Evolutionary conservation across 495 filamentous ascomycete genomes (phyloP).

Genomic region (Durotheca rogersii): DNA sequence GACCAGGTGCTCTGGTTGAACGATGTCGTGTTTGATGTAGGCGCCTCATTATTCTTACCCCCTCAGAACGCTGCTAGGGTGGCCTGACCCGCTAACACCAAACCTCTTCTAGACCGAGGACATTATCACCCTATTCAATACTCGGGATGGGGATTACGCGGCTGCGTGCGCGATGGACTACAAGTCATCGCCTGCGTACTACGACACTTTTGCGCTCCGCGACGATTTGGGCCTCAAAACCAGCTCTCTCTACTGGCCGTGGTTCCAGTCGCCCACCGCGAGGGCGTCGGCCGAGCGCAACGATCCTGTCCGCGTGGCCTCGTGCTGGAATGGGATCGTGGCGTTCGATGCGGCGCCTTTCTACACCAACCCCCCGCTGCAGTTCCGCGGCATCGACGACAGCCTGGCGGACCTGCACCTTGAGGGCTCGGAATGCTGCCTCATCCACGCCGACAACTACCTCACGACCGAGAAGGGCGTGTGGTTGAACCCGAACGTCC

Average conservation of each 20-base stretch:
- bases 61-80: too few species aligned
- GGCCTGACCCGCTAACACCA: conserved; percentile 2
- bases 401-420: conserved; percentile 65
- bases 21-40: conserved; percentile 66
- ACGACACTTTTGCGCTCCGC: conserved; percentile 84
- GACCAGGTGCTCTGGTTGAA: conserved; percentile 75
- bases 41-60: too few species aligned
- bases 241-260: conserved; percentile 62
- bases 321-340: conserved; percentile 85
- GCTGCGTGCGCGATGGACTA: conserved; percentile 85
- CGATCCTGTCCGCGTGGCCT: conserved; percentile 64
- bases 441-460: conserved; percentile 77
- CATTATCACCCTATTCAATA: conserved; percentile 67
- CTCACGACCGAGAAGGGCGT: conserved; percentile 57
- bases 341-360: conserved; percentile 52
- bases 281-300: conserved; percentile 56
- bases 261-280: conserved; percentile 65
- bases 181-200: conserved; percentile 63
- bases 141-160: conserved; percentile 70
- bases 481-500: conserved; percentile 75
- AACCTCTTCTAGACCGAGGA: conserved; percentile 56
- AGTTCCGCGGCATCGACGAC: conserved; percentile 73
- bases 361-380: conserved; percentile 49
- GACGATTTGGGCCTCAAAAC: conserved; percentile 65
- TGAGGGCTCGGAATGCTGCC: conserved; percentile 80